These are phyloP conservation scores for Talaromyces ruber DNA, from an alignment of 495 filamentous ascomycete genomes.

Conservation along the genomic window DNA sequence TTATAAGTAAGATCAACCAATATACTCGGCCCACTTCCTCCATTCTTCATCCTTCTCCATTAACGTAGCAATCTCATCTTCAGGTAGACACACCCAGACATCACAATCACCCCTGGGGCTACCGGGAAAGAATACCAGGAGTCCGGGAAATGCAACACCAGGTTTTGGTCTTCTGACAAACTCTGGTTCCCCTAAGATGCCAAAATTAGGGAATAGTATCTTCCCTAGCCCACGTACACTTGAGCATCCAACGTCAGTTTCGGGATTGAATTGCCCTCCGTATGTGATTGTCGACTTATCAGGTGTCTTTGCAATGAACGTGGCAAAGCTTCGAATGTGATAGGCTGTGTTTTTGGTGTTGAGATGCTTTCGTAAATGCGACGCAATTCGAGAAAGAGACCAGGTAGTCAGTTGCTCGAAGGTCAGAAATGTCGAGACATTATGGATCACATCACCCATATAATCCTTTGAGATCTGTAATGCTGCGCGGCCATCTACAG, in stretches of 20 bases:
- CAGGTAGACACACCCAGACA: slow-evolving; percentile 31
- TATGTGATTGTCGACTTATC: slow-evolving; percentile 25
- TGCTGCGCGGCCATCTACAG: slow-evolving; percentile 18
- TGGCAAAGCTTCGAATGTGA: slow-evolving; percentile 24
- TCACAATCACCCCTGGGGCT: slow-evolving; percentile 26
- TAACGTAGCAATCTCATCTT: slow-evolving; percentile 30
- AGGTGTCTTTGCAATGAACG: slow-evolving; percentile 17
- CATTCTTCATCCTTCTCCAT: slow-evolving; percentile 24
- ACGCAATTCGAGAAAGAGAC: slow-evolving; percentile 16
- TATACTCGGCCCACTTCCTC: slow-evolving; percentile 17
- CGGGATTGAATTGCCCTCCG: slow-evolving; percentile 15
- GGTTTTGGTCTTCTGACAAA: slow-evolving; percentile 35
- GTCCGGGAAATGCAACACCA: slow-evolving; percentile 22
- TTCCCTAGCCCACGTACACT: slow-evolving; percentile 11
- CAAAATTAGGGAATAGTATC: slow-evolving; percentile 14
- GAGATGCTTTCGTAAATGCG: slow-evolving; percentile 17
- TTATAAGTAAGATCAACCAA: slow-evolving; percentile 12
- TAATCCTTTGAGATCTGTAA: slow-evolving; percentile 20
- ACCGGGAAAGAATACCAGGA: slow-evolving; percentile 34
- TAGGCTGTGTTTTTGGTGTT: slow-evolving; percentile 17
- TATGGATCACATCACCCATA: slow-evolving; percentile 24
- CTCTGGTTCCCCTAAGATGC: slow-evolving; percentile 28
- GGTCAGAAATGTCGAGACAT: slow-evolving; percentile 10
- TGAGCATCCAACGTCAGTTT: slow-evolving; percentile 19
- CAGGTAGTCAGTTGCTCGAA: slow-evolving; percentile 13